Evolutionary conservation across 1,139 yeast species (phyloP).

Genomic region (Lodderomyces metapsilosis): DNA sequence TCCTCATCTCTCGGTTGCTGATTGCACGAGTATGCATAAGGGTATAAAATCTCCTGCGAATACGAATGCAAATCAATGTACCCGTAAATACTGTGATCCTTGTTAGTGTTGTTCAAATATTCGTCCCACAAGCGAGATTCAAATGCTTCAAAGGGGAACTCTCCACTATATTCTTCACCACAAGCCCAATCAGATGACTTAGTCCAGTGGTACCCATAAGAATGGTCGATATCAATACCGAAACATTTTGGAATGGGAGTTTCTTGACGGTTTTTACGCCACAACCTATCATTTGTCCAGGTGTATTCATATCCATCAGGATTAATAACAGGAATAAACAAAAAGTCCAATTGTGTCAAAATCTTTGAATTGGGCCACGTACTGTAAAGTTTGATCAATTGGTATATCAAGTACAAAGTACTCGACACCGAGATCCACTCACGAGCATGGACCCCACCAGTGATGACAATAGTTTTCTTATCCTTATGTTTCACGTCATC

Average conservation of each 20-base stretch:
- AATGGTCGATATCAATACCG: conserved; percentile 87
- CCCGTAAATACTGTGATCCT: conserved; percentile 64
- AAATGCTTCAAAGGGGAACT: conserved; percentile 68
- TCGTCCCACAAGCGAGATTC: conserved; percentile 67
- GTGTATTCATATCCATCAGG: conserved; percentile 90
- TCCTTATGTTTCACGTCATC: conserved; percentile 43
- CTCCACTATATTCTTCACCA: conserved; percentile 81
- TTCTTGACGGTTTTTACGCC: conserved; percentile 87
- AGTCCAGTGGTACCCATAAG: conserved; percentile 75
- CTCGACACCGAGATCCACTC: conserved; percentile 86
- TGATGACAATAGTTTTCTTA: conserved; percentile 68
- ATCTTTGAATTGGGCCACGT: conserved; percentile 35
- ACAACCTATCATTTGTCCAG: conserved; percentile 76
- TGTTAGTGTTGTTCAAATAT: conserved; percentile 60
- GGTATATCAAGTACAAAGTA: conserved; percentile 59
- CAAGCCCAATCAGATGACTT: conserved; percentile 68
- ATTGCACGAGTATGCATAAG: conserved; percentile 77
- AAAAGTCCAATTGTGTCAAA: conserved; percentile 55
- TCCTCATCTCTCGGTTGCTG: conserved; percentile 77
- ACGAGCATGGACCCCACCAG: conserved; percentile 87
- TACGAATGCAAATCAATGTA: conserved; percentile 83
- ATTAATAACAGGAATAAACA: conserved; percentile 78
- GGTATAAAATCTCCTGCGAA: conserved; percentile 78
- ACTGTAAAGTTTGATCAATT: conserved; percentile 52
- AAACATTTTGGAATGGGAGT: conserved; percentile 65